Conservation (phyloP, 257 asterid species). For the Linaria vulgaris region DNA sequence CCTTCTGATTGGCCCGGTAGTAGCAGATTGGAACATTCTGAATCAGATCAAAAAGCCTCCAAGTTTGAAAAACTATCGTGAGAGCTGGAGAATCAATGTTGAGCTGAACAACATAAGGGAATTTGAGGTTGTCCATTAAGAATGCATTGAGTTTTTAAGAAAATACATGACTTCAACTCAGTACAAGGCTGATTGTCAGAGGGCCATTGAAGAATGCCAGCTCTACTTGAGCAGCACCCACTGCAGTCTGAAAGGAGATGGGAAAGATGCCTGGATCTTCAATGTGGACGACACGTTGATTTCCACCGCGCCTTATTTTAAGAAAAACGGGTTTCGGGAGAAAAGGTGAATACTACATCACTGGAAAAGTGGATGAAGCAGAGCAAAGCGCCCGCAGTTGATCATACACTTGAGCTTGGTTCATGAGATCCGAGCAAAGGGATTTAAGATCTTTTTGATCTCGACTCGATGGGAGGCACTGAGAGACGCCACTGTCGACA, state of each 20-base stretch:
- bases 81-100: conserved; percentile 56
- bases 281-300: conserved; percentile 52
- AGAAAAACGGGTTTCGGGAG: conserved; percentile 43
- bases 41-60: conserved; percentile 21
- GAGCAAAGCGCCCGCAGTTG: conserved; percentile 44
- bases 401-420: conserved; percentile 32
- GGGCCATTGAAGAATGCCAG: conserved; percentile 41
- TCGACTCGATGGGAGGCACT: conserved; percentile 45
- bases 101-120: conserved; percentile 45
- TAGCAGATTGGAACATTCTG: conserved; percentile 50
- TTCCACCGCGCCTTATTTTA: conserved; percentile 45
- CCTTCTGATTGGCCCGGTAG: conserved; percentile 27
- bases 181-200: conserved; percentile 36
- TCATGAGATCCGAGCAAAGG: conserved; percentile 37
- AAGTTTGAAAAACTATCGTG: conserved; percentile 47
- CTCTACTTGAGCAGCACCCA: conserved; percentile 30
- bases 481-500: conserved; percentile 53
- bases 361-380: conserved; percentile 44
- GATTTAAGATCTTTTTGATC: conserved; percentile 43
- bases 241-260: conserved; percentile 39
- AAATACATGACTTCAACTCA: conserved; percentile 53
- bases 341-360: conserved; percentile 39
- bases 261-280: conserved; percentile 53
- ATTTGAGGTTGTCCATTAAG: conserved; percentile 48
- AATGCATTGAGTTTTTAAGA: conserved; percentile 32